Evolutionary conservation across 192 early-diverging fungal species (phyloP).

Genomic region (Mortierella alpina): DNA sequence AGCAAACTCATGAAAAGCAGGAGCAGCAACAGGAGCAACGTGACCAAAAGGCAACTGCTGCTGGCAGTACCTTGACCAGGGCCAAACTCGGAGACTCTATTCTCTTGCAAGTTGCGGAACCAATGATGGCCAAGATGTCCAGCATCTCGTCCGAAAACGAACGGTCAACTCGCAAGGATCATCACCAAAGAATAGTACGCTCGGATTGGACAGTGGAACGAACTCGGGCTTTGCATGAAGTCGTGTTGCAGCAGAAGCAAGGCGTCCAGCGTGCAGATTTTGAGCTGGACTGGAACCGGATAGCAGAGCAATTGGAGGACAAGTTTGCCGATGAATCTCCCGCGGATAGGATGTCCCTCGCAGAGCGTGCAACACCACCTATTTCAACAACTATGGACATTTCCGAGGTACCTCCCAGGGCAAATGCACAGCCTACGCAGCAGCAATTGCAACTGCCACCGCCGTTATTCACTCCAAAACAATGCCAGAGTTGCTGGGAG

Average conservation of each 20-base stretch:
- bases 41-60: neutral
- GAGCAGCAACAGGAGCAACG: neutral
- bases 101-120: slow-evolving; percentile 6
- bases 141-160: neutral
- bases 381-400: no score
- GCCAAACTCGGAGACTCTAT: slow-evolving; percentile 2
- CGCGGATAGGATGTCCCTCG: neutral
- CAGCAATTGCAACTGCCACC: neutral
- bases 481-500: slow-evolving; percentile 39
- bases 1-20: neutral
- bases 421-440: no score
- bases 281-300: slow-evolving; percentile 28
- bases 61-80: neutral
- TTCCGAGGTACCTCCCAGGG: no score
- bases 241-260: slow-evolving; percentile 29
- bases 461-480: slow-evolving; percentile 8
- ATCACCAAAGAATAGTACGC: slow-evolving; percentile 17
- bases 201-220: slow-evolving; percentile 30
- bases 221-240: slow-evolving; percentile 11
- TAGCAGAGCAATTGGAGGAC: slow-evolving; percentile 2
- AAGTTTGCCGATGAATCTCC: neutral
- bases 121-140: slow-evolving; percentile 14
- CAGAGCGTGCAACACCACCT: no score
- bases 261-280: slow-evolving; percentile 23
- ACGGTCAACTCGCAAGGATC: neutral